Evolutionary conservation across 2,329 filamentous ascomycete genomes (phyloP), one percentile per base, ranked within the genome.

Genomic region (Diaporthe sp.): DNA sequence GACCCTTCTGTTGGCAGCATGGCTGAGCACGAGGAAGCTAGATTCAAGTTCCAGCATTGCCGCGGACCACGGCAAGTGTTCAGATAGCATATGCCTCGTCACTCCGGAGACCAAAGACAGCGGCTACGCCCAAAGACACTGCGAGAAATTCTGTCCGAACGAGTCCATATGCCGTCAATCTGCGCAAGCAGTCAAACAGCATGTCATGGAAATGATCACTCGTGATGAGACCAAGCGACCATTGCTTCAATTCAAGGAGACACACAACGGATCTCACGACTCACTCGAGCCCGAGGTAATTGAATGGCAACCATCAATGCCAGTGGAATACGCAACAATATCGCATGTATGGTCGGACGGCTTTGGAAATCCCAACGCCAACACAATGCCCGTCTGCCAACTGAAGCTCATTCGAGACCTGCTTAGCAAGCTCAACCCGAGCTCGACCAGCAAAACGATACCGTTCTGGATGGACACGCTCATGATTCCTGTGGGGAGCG

Each of bases 321-420:
- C 54, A 33, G 35, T 35, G 54, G 54, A 57, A 22, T 57, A 57
- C 54, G 54, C 54, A 57, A 35, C 54, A 5, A 57, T 57, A 7
- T 57, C 54, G 17, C 54, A 57, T 12, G 54, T 57, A 35, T 57
- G 54, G 54, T 35, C 54, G 12, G 54, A 57, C 54, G 54, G 54
- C 0, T 57, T 57, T 57, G 54, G 54, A 57, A 57, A 57, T 3
- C 54, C 54, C 17, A 9, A 10, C 1, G 54, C 28, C 0, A 57
- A 57, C 12, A 57, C 28, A 35, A 57, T 57, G 54, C 28, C 35
- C 7, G 19, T 19, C 10, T 57, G 54, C 17, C 54, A 57, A 12
- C 28, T 57, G 54, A 57, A 35, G 17, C 54, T 57, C 28, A 57
- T 57, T 35, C 54, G 54, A 30, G 30, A 57, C 17, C 30, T 57